Conservation (phyloP, 2,329 filamentous ascomycete species). For the Cercospora sp. region DNA sequence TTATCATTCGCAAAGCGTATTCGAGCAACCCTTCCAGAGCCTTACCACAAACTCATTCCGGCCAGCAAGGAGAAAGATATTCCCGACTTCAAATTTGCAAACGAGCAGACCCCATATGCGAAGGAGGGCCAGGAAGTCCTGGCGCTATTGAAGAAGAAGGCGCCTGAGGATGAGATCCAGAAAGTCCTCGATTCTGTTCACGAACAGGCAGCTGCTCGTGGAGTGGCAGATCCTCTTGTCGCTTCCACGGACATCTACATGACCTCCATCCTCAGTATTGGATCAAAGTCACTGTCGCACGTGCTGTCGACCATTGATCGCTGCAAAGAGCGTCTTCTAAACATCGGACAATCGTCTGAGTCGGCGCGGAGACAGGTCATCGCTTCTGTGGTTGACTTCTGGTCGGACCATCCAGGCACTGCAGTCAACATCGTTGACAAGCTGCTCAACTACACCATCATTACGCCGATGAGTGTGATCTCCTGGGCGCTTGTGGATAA, state of each 20-base stretch:
- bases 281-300: slow-evolving; percentile 93
- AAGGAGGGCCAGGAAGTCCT: slow-evolving; percentile 82
- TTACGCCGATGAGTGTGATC: slow-evolving; percentile 80
- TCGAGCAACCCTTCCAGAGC: slow-evolving; percentile 83
- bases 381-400: slow-evolving; percentile 85
- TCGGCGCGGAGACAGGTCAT: slow-evolving; percentile 84
- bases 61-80: slow-evolving; percentile 90
- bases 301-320: slow-evolving; percentile 94
- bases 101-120: slow-evolving; percentile 75
- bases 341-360: slow-evolving; percentile 72
- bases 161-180: slow-evolving; percentile 82
- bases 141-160: slow-evolving; percentile 77
- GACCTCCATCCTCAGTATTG: slow-evolving; percentile 88
- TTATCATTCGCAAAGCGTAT: slow-evolving; percentile 95
- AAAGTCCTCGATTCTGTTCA: slow-evolving; percentile 78
- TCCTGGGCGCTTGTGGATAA: slow-evolving; percentile 81
- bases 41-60: slow-evolving; percentile 77
- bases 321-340: slow-evolving; percentile 82
- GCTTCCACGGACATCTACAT: slow-evolving; percentile 92
- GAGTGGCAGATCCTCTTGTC: slow-evolving; percentile 71
- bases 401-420: slow-evolving; percentile 87
- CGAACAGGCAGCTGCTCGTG: slow-evolving; percentile 68
- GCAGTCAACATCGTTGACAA: slow-evolving; percentile 94
- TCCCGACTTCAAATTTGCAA: slow-evolving; percentile 89
- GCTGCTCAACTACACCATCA: slow-evolving; percentile 92